Percentiles rank a stretch among this genome's conserved stretches.
These are phyloP conservation scores for Aureobasidium zeae DNA, from an alignment of 2,329 filamentous ascomycete genomes.

Conservation along the genomic window DNA sequence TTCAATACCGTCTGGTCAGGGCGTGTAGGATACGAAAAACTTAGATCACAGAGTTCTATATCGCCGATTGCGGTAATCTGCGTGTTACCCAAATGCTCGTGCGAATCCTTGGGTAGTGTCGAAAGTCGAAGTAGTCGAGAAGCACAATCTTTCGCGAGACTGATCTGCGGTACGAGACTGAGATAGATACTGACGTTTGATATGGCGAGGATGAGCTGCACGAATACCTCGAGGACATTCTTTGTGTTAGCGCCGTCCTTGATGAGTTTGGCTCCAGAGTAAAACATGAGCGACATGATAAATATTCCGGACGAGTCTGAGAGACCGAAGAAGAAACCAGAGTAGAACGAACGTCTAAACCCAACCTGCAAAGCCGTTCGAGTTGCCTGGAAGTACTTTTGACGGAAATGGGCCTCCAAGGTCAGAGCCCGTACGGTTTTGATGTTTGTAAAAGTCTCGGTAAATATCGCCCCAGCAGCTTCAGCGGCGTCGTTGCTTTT, in stretches of 20 bases:
- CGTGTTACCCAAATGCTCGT: conserved; percentile 48
- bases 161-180: conserved; percentile 70
- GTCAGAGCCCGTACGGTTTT: conserved; percentile 67
- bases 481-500: conserved; percentile 56
- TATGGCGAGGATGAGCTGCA: conserved; percentile 75
- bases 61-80: conserved; percentile 39
- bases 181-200: conserved; percentile 62
- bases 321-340: conserved; percentile 67
- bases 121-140: conserved; percentile 62
- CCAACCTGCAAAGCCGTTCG: conserved; percentile 51
- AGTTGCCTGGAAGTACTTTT: conserved; percentile 50
- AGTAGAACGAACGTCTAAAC: conserved; percentile 54
- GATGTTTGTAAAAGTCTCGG: conserved; percentile 70
- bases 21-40: conserved; percentile 62
- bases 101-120: conserved; percentile 48
- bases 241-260: conserved; percentile 43
- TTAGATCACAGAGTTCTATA: conserved; percentile 52
- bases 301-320: conserved; percentile 64
- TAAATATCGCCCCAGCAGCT: conserved; percentile 52
- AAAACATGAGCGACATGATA: conserved; percentile 71
- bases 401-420: conserved; percentile 61
- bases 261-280: conserved; percentile 63
- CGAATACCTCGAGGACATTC: conserved; percentile 63
- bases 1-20: conserved; percentile 47
- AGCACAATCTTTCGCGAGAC: conserved; percentile 62